Percentiles rank a stretch among this genome's conserved stretches.
Evolutionary conservation across 148 eudicot species (phyloP).

Genomic region (Nepenthes mirabilis): DNA sequence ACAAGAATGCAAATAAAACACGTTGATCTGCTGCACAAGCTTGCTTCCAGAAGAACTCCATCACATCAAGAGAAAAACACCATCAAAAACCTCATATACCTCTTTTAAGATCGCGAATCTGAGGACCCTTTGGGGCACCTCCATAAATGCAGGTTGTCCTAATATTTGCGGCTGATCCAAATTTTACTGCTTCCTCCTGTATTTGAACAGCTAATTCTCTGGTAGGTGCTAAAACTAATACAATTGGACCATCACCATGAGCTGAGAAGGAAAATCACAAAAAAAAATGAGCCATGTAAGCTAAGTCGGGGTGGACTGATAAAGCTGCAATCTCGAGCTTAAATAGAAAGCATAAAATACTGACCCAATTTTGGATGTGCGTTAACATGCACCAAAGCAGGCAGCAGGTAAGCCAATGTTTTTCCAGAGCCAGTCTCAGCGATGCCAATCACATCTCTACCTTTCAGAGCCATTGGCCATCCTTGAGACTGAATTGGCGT

Average conservation of each 20-base stretch:
- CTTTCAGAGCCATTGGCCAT: slow-evolving; percentile 99
- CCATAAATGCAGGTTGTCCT: slow-evolving; percentile 93
- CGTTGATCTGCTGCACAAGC: neutral
- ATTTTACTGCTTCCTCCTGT: slow-evolving; percentile 80
- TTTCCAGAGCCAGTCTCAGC: slow-evolving; percentile 99
- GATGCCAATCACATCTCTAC: slow-evolving; percentile 92
- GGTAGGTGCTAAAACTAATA: slow-evolving; percentile 81
- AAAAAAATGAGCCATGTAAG: slow-evolving; percentile 2
- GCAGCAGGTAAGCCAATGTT: slow-evolving; percentile 84
- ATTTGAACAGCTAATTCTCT: slow-evolving; percentile 98
- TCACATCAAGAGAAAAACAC: neutral
- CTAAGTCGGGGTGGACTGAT: neutral
- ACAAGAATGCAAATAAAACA: slow-evolving; percentile 3
- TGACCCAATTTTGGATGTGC: slow-evolving; percentile 87
- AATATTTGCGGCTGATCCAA: slow-evolving; percentile 46
- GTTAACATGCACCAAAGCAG: slow-evolving; percentile 81
- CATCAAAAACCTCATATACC: slow-evolving; percentile 24
- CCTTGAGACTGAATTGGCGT: slow-evolving; percentile 95
- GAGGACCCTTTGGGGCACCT: slow-evolving; percentile 98
- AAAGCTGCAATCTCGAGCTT: neutral
- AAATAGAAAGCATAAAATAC: slow-evolving; percentile 11
- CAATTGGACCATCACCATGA: slow-evolving; percentile 90
- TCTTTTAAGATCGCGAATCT: slow-evolving; percentile 87
- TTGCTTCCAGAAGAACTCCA: neutral
- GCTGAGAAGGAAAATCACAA: slow-evolving; percentile 23